A percentile compares a stretch with the other conserved stretches of the same genome.
These are phyloP conservation scores for Pyrenula massariospora DNA, from an alignment of 495 filamentous ascomycete species.

Conservation along the genomic window DNA sequence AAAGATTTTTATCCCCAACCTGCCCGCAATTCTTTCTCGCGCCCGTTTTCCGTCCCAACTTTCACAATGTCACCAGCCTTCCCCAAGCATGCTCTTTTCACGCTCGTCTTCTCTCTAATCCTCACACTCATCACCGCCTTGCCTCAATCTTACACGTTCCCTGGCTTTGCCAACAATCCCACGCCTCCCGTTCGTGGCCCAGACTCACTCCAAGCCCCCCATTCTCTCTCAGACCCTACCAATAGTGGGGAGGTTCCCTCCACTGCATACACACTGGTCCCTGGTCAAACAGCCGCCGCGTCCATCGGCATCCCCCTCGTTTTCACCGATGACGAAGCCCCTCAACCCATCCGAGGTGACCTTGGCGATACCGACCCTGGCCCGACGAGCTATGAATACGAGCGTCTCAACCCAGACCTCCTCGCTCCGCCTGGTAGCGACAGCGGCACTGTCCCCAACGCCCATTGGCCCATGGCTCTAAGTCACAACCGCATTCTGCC, in stretches of 20 bases:
- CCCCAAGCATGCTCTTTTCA: too few species aligned
- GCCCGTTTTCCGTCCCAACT: too few species aligned
- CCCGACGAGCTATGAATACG: constrained; percentile 34
- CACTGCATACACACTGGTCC: constrained; percentile 14
- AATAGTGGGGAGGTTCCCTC: background rate
- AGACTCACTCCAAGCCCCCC: background rate
- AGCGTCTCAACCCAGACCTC: constrained; percentile 42
- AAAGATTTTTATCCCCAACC: too few species aligned
- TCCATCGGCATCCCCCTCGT: constrained; percentile 41
- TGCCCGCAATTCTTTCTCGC: too few species aligned
- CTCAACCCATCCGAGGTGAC: constrained; percentile 46
- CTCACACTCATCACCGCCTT: background rate
- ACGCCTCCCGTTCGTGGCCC: background rate
- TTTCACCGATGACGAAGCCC: constrained; percentile 36
- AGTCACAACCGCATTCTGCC: constrained; percentile 39
- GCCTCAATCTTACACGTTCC: background rate
- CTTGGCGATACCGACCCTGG: constrained; percentile 39
- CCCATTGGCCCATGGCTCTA: constrained; percentile 49
- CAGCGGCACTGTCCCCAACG: constrained; percentile 35
- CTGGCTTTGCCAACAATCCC: background rate
- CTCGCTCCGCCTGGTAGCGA: constrained; percentile 46
- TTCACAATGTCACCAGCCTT: too few species aligned
- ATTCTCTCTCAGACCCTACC: background rate
- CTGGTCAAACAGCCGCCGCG: constrained; percentile 36
- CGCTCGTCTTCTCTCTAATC: background rate